These are phyloP conservation scores for Geotrichum restrictum DNA, from an alignment of 1,139 yeast genomes.

Conservation along the genomic window DNA sequence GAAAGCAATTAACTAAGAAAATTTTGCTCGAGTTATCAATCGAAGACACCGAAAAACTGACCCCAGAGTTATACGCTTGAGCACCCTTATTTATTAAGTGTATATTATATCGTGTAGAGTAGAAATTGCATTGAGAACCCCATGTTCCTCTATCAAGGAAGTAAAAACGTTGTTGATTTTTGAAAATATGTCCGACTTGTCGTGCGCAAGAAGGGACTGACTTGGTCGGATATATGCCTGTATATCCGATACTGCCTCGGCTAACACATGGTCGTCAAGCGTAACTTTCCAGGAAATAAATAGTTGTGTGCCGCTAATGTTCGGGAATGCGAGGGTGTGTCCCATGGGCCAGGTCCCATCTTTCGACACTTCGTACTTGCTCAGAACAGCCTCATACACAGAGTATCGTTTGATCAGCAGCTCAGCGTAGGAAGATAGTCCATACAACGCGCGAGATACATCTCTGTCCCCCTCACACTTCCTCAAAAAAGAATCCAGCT, in stretches of 20 bases:
- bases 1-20: not conserved
- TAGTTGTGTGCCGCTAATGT: slow-evolving; percentile 13
- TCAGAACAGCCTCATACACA: slow-evolving; percentile 24
- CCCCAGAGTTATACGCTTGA: not conserved
- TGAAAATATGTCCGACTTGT: slow-evolving; percentile 15
- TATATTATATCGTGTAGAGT: slow-evolving; percentile 23
- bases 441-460: slow-evolving; percentile 26
- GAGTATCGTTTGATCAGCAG: slow-evolving; percentile 23
- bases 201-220: slow-evolving; percentile 4
- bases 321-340: slow-evolving; percentile 20
- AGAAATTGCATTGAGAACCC: slow-evolving; percentile 25
- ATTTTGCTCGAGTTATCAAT: not conserved
- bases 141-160: slow-evolving; percentile 22
- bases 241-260: slow-evolving; percentile 14
- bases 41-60: not conserved
- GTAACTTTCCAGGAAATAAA: slow-evolving; percentile 23
- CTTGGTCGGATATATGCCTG: slow-evolving; percentile 12
- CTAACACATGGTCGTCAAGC: slow-evolving; percentile 8
- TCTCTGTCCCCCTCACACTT: slow-evolving; percentile 21
- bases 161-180: slow-evolving; percentile 21
- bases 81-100: slow-evolving; percentile 4
- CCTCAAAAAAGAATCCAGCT: slow-evolving; percentile 24
- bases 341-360: slow-evolving; percentile 27
- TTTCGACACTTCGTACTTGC: slow-evolving; percentile 7
- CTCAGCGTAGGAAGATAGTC: slow-evolving; percentile 28